These are phyloP conservation scores for Sporothrix curviconia DNA, from an alignment of 2,329 filamentous ascomycete genomes.

Conservation along the genomic window DNA sequence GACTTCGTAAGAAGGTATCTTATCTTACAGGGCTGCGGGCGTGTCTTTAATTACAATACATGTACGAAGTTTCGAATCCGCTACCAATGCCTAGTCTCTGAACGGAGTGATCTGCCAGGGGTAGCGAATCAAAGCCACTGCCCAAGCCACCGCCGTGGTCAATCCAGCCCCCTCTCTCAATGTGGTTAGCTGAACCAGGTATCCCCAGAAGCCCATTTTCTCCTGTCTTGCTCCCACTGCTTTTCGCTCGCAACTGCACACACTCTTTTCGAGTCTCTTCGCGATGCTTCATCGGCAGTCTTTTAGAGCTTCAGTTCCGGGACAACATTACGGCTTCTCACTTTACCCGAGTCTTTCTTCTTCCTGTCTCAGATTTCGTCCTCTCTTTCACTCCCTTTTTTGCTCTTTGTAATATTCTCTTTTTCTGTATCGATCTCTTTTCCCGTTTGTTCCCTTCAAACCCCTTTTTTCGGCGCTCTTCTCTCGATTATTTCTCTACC, in stretches of 20 bases:
- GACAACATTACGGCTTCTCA: not conserved
- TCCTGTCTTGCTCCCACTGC: constrained; percentile 8
- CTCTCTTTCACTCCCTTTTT: not conserved
- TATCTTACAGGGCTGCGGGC: too few species aligned
- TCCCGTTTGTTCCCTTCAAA: not conserved
- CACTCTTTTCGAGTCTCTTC: constrained; percentile 10
- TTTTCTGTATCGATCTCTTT: not conserved
- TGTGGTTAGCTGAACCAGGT: constrained; percentile 15
- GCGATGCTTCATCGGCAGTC: constrained; percentile 8
- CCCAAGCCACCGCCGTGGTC: constrained; percentile 1
- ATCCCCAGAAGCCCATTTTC: constrained; percentile 1
- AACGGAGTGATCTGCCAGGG: constrained; percentile 12
- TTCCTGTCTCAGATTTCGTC: not conserved
- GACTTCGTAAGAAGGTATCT: too few species aligned
- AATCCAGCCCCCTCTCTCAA: constrained; percentile 14
- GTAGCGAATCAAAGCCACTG: constrained; percentile 14
- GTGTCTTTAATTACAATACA: too few species aligned
- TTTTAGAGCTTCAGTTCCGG: constrained; percentile 6
- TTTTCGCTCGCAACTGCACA: constrained; percentile 12
- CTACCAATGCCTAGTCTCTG: too few species aligned
- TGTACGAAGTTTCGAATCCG: too few species aligned
- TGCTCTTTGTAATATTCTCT: not conserved
- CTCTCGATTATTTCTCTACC: too few species aligned
- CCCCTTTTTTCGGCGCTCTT: not conserved
- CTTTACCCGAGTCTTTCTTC: not conserved